Base-by-base conservation (phyloP, 768 basidiomycete genomes). In the Amanita muscaria region DNA sequence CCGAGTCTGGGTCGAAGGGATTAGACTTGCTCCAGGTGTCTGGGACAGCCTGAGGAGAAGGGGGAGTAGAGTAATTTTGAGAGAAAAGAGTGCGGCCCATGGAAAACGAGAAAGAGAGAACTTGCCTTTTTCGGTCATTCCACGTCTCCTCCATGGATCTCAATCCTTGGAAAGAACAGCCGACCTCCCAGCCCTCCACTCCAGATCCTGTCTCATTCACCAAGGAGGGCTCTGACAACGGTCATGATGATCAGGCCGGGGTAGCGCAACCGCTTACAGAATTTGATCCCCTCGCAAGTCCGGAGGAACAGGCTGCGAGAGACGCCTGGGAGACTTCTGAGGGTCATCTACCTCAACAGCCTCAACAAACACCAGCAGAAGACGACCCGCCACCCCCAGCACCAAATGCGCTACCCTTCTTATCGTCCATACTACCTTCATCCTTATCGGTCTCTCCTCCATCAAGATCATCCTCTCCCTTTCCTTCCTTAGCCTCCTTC, bases 1-100 rank as follows among this genome's bases (percentile, higher is more conserved):
- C 82, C n/a, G 82, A 79, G 60, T 87, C 84, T 4, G 84, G 84
- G 60, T 87, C 83, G 59, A 87, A 87, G 8, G 74, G 67, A 56
- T 83, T 82, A 61, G 67, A 69, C 49, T 67, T 61, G 45, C 77
- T 74, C 82, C 83, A 87, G 58, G 64, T 76, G 58, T 76, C 72
- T 43, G 69, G 68, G 46, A 76, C 72, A 41, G 66, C 64, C 50
- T 66, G 67, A 38, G 74, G 64, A 36, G 62, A 61, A 19, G 70
- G 72, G 1, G 58, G 47, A 23, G 61, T 49, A 50, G 48, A 16
- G 46, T 73, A 73, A 30, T 58, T 42, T 52, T 66, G 62, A 33
- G 78, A 79, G 60, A 73, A 79, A 40, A 80, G 68, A 51, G 77
- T 68, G 49, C 79, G 77, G 53, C 79, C 79, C 79, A 80, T 42